A percentile compares a stretch with the other conserved stretches of the same genome.
Conservation (phyloP, 2,329 filamentous ascomycete genomes). For the Neoscytalidium dimidiatum region DNA sequence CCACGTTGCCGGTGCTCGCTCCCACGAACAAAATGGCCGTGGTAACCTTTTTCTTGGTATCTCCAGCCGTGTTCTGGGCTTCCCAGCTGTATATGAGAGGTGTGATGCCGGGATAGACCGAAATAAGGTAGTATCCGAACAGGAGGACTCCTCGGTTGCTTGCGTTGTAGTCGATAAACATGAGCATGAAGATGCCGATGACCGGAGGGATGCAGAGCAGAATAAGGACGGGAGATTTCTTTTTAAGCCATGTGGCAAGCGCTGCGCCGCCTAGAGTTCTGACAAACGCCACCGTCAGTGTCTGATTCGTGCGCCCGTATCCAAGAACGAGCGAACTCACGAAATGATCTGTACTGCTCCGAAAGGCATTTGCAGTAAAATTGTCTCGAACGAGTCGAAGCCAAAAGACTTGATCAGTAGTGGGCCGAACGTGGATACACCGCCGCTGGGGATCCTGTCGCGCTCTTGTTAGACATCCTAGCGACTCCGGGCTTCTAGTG, state of each 20-base stretch:
- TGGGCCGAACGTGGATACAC: slow-evolving; percentile 52
- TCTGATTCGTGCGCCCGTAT: no score
- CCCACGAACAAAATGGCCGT: slow-evolving; percentile 67
- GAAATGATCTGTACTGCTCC: no score
- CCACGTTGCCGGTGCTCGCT: slow-evolving; percentile 65
- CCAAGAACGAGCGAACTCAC: no score
- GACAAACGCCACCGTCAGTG: no score
- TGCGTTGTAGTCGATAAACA: slow-evolving; percentile 50
- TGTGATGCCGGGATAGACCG: slow-evolving; percentile 61
- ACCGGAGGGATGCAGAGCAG: slow-evolving; percentile 60
- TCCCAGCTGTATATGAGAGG: slow-evolving; percentile 65
- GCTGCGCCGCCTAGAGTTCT: slow-evolving; percentile 60
- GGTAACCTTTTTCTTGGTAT: slow-evolving; percentile 69
- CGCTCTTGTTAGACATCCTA: not conserved
- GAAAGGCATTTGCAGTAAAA: not conserved
- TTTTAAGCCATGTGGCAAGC: slow-evolving; percentile 55
- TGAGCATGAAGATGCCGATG: slow-evolving; percentile 56
- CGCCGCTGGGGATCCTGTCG: slow-evolving; percentile 46
- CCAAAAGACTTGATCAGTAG: slow-evolving; percentile 48
- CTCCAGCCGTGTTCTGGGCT: slow-evolving; percentile 65
- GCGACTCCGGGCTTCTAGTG: no score
- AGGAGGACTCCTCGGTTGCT: slow-evolving; percentile 54
- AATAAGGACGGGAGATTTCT: slow-evolving; percentile 58
- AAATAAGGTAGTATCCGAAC: slow-evolving; percentile 61
- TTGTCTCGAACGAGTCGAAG: slow-evolving; percentile 24